phyloP scores from a whole-genome alignment of 768 basidiomycete species.

The Lentinula sp. region DNA sequence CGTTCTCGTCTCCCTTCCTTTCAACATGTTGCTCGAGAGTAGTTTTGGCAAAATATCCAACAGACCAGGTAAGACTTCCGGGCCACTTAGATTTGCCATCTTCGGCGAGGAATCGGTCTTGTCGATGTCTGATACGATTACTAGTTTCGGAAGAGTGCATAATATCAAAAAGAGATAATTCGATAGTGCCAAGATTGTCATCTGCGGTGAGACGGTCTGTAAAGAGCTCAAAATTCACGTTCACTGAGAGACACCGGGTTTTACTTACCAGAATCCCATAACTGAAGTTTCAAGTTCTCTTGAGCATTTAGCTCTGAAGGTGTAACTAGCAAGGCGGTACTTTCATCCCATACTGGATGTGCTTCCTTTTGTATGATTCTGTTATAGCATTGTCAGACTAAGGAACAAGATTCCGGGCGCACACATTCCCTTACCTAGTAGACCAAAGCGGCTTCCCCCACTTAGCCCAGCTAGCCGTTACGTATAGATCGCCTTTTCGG shows the following conservation, averaged over 20 bases:
- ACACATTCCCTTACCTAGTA: slow-evolving; percentile 32
- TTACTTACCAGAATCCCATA: slow-evolving; percentile 64
- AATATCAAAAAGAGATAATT: slow-evolving; percentile 30
- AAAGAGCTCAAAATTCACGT: not conserved
- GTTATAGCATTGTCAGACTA: not conserved
- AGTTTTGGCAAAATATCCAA: slow-evolving; percentile 48
- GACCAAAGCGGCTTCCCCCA: slow-evolving; percentile 63
- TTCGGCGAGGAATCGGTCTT: slow-evolving; percentile 34
- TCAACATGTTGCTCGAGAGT: slow-evolving; percentile 31
- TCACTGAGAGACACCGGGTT: not conserved
- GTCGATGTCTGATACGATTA: slow-evolving; percentile 40
- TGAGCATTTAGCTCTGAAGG: slow-evolving; percentile 61
- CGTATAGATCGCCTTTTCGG: slow-evolving; percentile 44
- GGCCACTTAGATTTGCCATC: slow-evolving; percentile 20
- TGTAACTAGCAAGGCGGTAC: slow-evolving; percentile 53
- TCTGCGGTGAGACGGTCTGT: slow-evolving; percentile 39
- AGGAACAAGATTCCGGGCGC: not conserved
- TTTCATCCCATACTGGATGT: slow-evolving; percentile 69
- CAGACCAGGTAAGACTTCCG: slow-evolving; percentile 40
- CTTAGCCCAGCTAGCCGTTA: slow-evolving; percentile 60
- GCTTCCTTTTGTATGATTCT: slow-evolving; percentile 59
- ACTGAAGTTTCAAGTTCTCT: slow-evolving; percentile 56
- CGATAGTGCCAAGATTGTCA: slow-evolving; percentile 43
- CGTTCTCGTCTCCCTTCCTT: slow-evolving; percentile 22
- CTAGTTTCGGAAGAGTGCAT: slow-evolving; percentile 27